Evolutionary conservation across 2,329 filamentous ascomycete genomes (phyloP), one percentile per base, ranked within the genome.

Genomic region (Sarocladium strictum): DNA sequence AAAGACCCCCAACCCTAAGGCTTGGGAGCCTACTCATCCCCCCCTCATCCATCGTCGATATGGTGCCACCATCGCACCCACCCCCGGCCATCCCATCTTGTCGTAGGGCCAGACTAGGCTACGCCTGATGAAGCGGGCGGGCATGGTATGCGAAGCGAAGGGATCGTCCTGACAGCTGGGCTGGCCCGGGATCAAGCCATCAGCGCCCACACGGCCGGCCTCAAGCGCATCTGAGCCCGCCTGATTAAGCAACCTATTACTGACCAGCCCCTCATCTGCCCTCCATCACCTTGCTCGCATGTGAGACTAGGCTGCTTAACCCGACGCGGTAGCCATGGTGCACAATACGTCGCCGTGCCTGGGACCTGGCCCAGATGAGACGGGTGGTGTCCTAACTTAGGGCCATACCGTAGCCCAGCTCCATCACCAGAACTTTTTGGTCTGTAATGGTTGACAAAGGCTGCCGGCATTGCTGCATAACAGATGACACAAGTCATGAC

Each of bases 391-490:
- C 17, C 37, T n/a, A 40, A 9, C 37, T 40, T 15, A 19, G 17
- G 37, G 37, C 37, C 37, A 45, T 12, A 15, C 15, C 40, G 17
- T 23, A 15, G 40, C 40, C 21, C 17, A 6, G 40, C 9, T 45
- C 40, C 40, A 24, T 45, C 10, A 5, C n/a, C 24, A 35, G 15
- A 15, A 15, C 32, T 15, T 35, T 10, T 10, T 9, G 32, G 23
- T 23, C 17, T 45, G 40, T 45, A 12, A 45, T 14, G 40, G 24
- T 45, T 45, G 40, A 45, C 40, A 45, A 45, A 45, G 40, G 40
- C 10, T 45, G 40, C 40, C n/a, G 40, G 3, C 40, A 12, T 23
- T 9, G 19, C 15, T 45, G 40, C 40, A 45, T 45, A 10, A 23
- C 40, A 45, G 7, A 23, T 26, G 29, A 32, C 29, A 32, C 29